phyloP scores from a whole-genome alignment of 768 basidiomycete species.

The Thelephora ganbajun region DNA sequence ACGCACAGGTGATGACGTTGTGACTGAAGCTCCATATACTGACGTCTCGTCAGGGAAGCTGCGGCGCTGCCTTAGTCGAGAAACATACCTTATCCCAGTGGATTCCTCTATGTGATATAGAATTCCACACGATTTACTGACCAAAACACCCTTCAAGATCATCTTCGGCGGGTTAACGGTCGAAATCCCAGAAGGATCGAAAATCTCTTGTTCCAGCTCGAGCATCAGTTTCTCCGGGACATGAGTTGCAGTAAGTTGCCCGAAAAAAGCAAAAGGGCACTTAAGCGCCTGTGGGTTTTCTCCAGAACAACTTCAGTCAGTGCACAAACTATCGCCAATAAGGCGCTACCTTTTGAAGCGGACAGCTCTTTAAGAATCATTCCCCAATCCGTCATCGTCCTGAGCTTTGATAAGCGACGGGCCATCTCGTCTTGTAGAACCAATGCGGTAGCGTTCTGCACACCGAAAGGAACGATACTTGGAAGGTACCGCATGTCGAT shows the following conservation, averaged over 20 bases:
- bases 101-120: constrained; percentile 52
- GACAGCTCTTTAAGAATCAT: constrained; percentile 17
- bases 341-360: not conserved
- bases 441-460: constrained; percentile 43
- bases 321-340: not conserved
- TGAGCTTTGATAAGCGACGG: constrained; percentile 44
- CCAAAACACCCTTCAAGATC: constrained; percentile 44
- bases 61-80: not conserved
- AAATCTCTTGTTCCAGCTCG: constrained; percentile 62
- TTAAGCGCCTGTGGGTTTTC: not conserved
- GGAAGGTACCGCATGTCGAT: constrained; percentile 59
- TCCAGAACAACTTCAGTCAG: not conserved
- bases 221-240: constrained; percentile 43
- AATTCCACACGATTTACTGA: constrained; percentile 75
- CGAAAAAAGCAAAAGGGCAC: constrained; percentile 56
- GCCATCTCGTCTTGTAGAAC: constrained; percentile 46
- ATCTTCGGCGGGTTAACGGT: constrained; percentile 44
- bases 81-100: constrained; percentile 50
- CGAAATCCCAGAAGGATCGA: constrained; percentile 58
- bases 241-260: constrained; percentile 42
- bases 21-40: constrained; percentile 25
- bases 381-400: constrained; percentile 46
- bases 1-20: constrained; percentile 31
- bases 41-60: not conserved
- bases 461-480: constrained; percentile 41